phyloP scores from a whole-genome alignment of 495 filamentous ascomycete genomes.

The Barbatosphaeria neglecta region DNA sequence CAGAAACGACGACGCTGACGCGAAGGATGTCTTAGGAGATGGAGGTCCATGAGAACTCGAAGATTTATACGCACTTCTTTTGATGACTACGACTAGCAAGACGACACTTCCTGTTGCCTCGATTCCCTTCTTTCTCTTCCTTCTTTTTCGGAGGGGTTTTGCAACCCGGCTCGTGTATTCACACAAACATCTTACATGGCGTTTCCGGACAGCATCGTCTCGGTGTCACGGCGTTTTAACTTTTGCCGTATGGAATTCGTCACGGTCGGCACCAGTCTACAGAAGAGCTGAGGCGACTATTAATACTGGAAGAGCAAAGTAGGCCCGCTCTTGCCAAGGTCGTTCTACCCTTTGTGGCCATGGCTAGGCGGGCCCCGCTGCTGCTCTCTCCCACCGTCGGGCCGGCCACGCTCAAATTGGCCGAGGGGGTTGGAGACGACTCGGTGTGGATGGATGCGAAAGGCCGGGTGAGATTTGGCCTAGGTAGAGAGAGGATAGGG shows the following conservation, averaged over 20 bases:
- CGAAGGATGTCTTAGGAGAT: slow-evolving; percentile 65
- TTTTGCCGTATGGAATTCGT: neutral
- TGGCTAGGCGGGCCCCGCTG: too few relatives aligned
- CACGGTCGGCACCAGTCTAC: neutral
- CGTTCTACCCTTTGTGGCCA: neutral
- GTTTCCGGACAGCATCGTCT: slow-evolving; percentile 34
- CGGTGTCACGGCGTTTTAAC: slow-evolving; percentile 37
- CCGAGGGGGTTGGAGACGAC: too few relatives aligned
- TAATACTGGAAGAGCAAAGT: neutral
- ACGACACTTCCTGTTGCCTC: slow-evolving; percentile 13
- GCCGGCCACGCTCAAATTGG: neutral
- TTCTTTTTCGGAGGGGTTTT: slow-evolving; percentile 5
- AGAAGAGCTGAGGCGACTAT: neutral
- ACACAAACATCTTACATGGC: slow-evolving; percentile 23
- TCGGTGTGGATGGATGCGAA: too few relatives aligned
- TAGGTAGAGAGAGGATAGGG: too few relatives aligned
- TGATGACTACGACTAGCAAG: slow-evolving; percentile 36
- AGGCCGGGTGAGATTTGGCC: too few relatives aligned
- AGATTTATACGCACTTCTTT: slow-evolving; percentile 99
- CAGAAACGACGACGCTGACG: too few relatives aligned
- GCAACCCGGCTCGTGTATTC: slow-evolving; percentile 28
- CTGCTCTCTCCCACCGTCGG: slow-evolving; percentile 1
- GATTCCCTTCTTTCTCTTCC: slow-evolving; percentile 23
- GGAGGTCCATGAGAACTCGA: slow-evolving; percentile 98
- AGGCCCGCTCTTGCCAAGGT: neutral